Conservation (phyloP, 345 rosid species). For the Corymbia maculata region DNA sequence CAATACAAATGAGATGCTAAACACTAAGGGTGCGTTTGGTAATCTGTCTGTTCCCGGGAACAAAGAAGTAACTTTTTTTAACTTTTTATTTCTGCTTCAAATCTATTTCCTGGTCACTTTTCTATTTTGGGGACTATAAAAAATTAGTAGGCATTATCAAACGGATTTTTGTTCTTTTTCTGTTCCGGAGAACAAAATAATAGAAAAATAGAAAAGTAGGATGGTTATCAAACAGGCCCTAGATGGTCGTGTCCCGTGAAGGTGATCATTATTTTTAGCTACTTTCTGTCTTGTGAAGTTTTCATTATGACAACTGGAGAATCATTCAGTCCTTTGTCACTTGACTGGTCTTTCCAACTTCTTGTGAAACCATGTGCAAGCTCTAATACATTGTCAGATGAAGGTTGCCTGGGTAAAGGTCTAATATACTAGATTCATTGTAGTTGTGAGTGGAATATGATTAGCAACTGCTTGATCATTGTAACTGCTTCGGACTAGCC, state of each 20-base stretch:
- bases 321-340: neutral
- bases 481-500: neutral
- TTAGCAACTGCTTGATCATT: neutral
- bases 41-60: too few species aligned
- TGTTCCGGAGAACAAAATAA: too few species aligned
- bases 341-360: neutral
- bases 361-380: neutral
- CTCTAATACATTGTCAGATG: neutral
- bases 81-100: too few species aligned
- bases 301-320: neutral
- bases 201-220: too few species aligned
- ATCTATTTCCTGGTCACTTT: too few species aligned
- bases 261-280: neutral
- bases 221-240: neutral
- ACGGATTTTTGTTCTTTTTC: too few species aligned
- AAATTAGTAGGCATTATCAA: too few species aligned
- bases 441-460: neutral
- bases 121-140: too few species aligned
- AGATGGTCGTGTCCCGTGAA: neutral
- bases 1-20: neutral
- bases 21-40: neutral
- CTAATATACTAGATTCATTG: neutral
- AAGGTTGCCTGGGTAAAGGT: neutral
- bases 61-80: too few species aligned
- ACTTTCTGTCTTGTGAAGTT: neutral